Percentiles rank a stretch among this genome's conserved stretches.
phyloP scores from a whole-genome alignment of 148 eudicot species.

The Drosera capensis region DNA sequence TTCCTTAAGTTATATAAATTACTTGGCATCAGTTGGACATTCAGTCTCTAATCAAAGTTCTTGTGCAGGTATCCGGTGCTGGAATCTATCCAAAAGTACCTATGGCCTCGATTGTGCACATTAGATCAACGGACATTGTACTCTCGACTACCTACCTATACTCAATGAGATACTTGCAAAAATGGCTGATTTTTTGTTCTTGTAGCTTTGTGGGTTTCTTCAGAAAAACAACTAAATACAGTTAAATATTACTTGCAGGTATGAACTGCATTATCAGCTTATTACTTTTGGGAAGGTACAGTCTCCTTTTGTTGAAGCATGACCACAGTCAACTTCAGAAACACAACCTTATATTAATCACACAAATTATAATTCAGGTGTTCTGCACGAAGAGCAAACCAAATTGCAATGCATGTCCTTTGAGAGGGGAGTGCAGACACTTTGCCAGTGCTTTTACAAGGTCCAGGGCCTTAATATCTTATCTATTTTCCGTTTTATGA shows the following conservation, averaged over 20 bases:
- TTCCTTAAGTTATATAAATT: not conserved
- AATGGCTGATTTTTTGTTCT: no score
- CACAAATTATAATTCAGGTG: slow-evolving; percentile 1
- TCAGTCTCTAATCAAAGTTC: not conserved
- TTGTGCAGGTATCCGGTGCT: slow-evolving; percentile 8
- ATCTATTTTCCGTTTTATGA: not conserved
- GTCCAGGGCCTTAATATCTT: not conserved
- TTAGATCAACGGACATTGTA: slow-evolving; percentile 7
- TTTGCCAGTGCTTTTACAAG: slow-evolving; percentile 9
- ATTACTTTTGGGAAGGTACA: slow-evolving; percentile 17
- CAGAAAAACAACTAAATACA: not conserved
- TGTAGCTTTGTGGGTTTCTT: not conserved
- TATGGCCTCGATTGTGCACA: slow-evolving; percentile 9
- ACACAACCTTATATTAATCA: not conserved
- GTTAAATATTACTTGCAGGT: slow-evolving; percentile 4
- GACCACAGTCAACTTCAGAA: no score
- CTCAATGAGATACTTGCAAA: no score
- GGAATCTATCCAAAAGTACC: slow-evolving; percentile 9
- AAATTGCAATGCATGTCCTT: slow-evolving; percentile 11
- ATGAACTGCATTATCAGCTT: slow-evolving; percentile 10
- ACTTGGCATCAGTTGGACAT: not conserved
- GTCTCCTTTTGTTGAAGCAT: not conserved
- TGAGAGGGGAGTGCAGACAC: slow-evolving; percentile 7
- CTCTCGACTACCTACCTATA: not conserved
- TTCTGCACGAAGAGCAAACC: slow-evolving; percentile 12